These are phyloP conservation scores for Ciborinia camelliae DNA, from an alignment of 2,329 filamentous ascomycete species.

Conservation along the genomic window DNA sequence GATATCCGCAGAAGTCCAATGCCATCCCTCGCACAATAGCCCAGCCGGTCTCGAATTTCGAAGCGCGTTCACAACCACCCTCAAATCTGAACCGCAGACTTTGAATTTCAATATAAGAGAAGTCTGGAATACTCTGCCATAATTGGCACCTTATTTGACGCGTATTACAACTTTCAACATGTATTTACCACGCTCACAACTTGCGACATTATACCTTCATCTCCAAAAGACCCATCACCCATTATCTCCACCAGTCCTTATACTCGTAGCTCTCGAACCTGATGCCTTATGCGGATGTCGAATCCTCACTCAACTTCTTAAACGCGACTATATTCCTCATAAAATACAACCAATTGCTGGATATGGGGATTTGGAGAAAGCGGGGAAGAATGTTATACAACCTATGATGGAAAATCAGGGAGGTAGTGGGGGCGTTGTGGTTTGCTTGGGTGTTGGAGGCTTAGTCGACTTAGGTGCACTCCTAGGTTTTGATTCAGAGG, in stretches of 20 bases:
- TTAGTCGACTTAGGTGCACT: constrained; percentile 82
- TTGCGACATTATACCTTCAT: constrained; percentile 88
- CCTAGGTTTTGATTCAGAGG: constrained; percentile 68
- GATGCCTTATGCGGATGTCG: constrained; percentile 94
- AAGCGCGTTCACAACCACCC: constrained; percentile 3
- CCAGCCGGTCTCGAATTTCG: not conserved
- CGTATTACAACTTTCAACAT: constrained; percentile 48
- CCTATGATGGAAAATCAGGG: constrained; percentile 85
- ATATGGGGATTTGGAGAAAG: constrained; percentile 81
- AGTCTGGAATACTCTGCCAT: not conserved
- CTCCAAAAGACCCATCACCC: constrained; percentile 83
- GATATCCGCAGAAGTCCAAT: not conserved
- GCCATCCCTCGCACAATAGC: constrained; percentile 6
- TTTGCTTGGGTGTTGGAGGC: constrained; percentile 90
- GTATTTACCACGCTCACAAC: constrained; percentile 89
- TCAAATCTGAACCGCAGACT: not conserved
- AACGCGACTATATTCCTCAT: constrained; percentile 95
- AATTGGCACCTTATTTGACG: constrained; percentile 23
- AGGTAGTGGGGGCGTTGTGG: constrained; percentile 81
- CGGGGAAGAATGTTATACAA: constrained; percentile 72
- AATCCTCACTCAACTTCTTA: constrained; percentile 88
- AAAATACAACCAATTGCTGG: constrained; percentile 95
- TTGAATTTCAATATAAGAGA: not conserved
- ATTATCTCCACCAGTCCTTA: constrained; percentile 84
- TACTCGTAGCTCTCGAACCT: constrained; percentile 90